phyloP scores from a whole-genome alignment of 2,329 filamentous ascomycete species.

The Trichophyton schoenleinii region DNA sequence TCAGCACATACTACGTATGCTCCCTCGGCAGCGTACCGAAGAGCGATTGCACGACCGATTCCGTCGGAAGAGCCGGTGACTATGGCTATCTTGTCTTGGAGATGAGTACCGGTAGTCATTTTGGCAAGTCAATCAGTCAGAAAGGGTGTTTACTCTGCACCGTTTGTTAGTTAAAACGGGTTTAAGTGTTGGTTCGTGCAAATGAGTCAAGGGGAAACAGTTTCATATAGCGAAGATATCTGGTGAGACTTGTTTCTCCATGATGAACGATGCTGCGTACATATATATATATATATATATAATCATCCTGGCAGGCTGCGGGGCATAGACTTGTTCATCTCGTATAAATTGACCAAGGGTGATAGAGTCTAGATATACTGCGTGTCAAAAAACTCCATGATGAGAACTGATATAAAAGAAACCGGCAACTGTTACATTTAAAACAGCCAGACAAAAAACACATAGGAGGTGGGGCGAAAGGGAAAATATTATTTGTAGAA shows the following conservation, averaged over 20 bases:
- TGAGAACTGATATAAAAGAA: no score
- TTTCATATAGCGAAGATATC: neutral
- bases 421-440: no score
- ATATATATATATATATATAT: no score
- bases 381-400: no score
- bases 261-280: neutral
- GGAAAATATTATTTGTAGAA: neutral
- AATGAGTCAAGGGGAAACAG: neutral
- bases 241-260: neutral
- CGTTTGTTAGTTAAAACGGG: neutral
- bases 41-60: constrained; percentile 14
- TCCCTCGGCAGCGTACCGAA: constrained; percentile 15
- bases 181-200: neutral
- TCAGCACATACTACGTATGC: constrained; percentile 17
- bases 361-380: no score
- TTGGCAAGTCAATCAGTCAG: neutral
- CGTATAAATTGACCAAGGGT: neutral
- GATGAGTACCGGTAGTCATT: constrained; percentile 4
- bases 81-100: constrained; percentile 14
- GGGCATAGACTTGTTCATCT: neutral
- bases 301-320: neutral
- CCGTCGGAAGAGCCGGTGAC: constrained; percentile 16
- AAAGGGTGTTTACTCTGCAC: neutral
- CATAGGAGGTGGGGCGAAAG: neutral
- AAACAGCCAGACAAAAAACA: no score